Evolutionary conservation across 2,329 filamentous ascomycete genomes (phyloP).

Genomic region (Colletotrichum sp.): DNA sequence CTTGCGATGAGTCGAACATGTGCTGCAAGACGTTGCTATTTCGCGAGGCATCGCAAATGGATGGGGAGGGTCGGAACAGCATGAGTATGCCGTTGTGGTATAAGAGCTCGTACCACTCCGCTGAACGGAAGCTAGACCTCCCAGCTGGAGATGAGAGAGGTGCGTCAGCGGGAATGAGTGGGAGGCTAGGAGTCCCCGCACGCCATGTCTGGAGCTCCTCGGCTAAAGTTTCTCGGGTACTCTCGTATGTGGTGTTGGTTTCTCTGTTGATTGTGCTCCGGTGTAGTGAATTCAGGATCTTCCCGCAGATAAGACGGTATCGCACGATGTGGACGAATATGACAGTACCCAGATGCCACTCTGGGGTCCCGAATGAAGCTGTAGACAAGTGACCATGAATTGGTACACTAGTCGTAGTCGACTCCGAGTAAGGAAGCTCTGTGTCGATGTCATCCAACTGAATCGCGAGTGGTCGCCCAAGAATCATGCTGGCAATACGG

Average conservation of each 20-base stretch:
- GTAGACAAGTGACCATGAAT: background rate
- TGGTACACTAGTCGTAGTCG: background rate
- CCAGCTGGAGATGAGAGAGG: conserved; percentile 22
- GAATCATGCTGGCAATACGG: conserved; percentile 38
- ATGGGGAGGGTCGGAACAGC: conserved; percentile 45
- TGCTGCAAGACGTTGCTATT: conserved; percentile 35
- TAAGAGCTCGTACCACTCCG: conserved; percentile 46
- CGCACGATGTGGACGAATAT: conserved; percentile 44
- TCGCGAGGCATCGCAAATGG: conserved; percentile 28
- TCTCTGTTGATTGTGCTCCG: conserved; percentile 27
- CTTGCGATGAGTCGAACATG: conserved; percentile 42
- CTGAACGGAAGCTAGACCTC: conserved; percentile 43
- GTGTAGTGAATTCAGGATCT: conserved; percentile 39
- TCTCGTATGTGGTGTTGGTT: conserved; percentile 16
- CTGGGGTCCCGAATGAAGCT: background rate
- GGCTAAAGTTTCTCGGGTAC: conserved; percentile 27
- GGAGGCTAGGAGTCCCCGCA: conserved; percentile 28
- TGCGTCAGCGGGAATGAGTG: conserved; percentile 29
- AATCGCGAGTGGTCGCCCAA: conserved; percentile 44
- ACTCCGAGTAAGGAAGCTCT: conserved; percentile 34
- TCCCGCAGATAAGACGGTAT: conserved; percentile 45
- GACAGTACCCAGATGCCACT: conserved; percentile 22
- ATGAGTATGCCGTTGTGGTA: conserved; percentile 49
- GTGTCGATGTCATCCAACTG: conserved; percentile 46
- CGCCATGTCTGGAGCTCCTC: conserved; percentile 37